Evolutionary conservation across 2,329 filamentous ascomycete genomes (phyloP).

Genomic region (Sporothrix pallida): DNA sequence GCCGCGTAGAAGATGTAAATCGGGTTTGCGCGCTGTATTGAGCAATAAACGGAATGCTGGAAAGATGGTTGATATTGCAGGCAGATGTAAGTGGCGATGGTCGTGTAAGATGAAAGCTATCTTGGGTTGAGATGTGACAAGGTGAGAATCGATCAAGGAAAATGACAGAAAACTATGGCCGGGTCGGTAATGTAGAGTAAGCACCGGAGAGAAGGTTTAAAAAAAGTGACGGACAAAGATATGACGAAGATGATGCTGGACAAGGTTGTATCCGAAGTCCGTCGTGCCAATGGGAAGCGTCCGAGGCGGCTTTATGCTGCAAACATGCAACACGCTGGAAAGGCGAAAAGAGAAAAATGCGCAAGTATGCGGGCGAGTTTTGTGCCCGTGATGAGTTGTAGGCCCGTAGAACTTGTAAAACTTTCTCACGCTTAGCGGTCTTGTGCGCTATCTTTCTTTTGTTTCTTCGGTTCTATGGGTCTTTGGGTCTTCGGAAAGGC

Average conservation of each 20-base stretch:
- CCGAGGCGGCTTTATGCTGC: constrained; percentile 2
- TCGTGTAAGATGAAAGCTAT: no score
- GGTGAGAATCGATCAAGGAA: no score
- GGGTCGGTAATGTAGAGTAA: neutral
- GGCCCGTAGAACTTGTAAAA: neutral
- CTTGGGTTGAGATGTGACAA: no score
- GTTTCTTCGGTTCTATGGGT: neutral
- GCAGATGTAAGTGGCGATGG: no score
- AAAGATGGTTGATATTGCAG: neutral
- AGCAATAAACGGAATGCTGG: constrained; percentile 11
- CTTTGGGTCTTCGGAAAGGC: neutral
- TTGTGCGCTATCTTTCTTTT: neutral
- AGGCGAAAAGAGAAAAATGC: neutral
- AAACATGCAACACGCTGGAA: neutral
- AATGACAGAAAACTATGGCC: no score
- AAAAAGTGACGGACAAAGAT: neutral
- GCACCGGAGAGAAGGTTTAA: neutral
- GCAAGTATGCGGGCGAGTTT: constrained; percentile 21
- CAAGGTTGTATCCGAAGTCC: neutral
- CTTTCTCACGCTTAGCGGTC: constrained; percentile 27
- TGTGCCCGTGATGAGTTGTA: neutral
- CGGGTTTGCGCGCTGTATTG: neutral
- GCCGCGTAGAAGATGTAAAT: neutral
- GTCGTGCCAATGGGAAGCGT: constrained; percentile 15
- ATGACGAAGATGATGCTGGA: neutral